Evolutionary conservation across 2,329 filamentous ascomycete genomes (phyloP).

Genomic region (Blastomyces gilchristii): DNA sequence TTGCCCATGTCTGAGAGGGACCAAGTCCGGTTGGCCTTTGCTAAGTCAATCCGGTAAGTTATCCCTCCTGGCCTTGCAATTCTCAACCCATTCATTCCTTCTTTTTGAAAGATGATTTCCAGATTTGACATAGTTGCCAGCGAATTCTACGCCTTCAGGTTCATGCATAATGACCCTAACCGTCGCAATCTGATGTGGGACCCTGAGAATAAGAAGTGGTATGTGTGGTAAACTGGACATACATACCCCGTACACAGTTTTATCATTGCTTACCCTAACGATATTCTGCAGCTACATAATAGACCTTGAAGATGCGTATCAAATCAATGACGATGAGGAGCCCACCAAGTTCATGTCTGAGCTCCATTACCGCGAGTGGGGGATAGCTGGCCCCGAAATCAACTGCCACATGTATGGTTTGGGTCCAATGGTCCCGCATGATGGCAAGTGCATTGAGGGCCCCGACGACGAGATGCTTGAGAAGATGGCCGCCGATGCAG

Average conservation of each 20-base stretch:
- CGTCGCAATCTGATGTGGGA: conserved; percentile 22
- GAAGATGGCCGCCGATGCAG: conserved; percentile 11
- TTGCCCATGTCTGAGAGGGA: conserved; percentile 14
- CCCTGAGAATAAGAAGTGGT: conserved; percentile 14
- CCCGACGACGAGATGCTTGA: conserved; percentile 12
- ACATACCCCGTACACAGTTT: not conserved
- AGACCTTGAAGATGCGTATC: conserved; percentile 14
- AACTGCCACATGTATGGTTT: conserved; percentile 10
- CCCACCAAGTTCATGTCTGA: conserved; percentile 9
- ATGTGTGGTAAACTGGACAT: not conserved
- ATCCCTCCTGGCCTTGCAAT: not conserved
- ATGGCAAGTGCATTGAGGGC: conserved; percentile 6
- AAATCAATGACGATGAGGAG: not conserved
- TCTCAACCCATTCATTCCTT: not conserved
- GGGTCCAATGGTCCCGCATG: conserved; percentile 15
- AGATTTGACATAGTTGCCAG: conserved; percentile 6
- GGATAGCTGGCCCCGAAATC: conserved; percentile 10
- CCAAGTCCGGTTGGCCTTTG: conserved; percentile 14
- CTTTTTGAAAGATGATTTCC: not conserved
- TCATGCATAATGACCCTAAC: conserved; percentile 11
- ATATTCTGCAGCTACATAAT: conserved; percentile 13
- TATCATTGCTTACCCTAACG: conserved; percentile 1
- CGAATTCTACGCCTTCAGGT: conserved; percentile 13
- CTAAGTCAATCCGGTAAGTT: conserved; percentile 13
- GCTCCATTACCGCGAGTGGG: conserved; percentile 9